phyloP scores from a whole-genome alignment of 306 rosid species.

The Quercus variabilis region DNA sequence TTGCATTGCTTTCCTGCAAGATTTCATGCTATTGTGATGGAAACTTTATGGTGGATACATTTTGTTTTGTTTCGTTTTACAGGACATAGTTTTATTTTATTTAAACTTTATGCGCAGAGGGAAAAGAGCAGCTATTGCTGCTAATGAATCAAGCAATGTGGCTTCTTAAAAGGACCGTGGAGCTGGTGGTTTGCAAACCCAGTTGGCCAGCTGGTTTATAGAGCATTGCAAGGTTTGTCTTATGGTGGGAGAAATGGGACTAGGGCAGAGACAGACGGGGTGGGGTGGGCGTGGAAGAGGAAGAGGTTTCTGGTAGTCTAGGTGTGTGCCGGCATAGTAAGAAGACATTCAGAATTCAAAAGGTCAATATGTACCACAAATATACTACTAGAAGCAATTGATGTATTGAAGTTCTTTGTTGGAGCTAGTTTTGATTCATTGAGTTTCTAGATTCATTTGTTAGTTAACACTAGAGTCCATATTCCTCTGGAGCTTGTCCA shows the following conservation, averaged over 20 bases:
- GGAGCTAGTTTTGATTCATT: conserved; percentile 44
- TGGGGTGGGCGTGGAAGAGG: conserved; percentile 70
- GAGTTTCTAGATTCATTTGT: conserved; percentile 18
- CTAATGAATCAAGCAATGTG: conserved; percentile 56
- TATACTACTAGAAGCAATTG: conserved; percentile 28
- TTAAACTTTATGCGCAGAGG: conserved; percentile 36
- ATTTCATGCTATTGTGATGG: not conserved
- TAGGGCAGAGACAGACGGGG: conserved; percentile 70
- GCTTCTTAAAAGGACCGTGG: conserved; percentile 77
- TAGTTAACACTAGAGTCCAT: conserved; percentile 5
- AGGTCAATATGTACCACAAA: conserved; percentile 20
- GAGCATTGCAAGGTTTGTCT: conserved; percentile 82
- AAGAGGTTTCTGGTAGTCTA: conserved; percentile 56
- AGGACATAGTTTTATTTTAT: not conserved
- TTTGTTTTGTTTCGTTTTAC: not conserved
- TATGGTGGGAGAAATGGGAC: conserved; percentile 57
- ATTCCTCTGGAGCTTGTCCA: conserved; percentile 8
- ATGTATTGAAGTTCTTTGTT: conserved; percentile 43
- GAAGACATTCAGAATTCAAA: conserved; percentile 10
- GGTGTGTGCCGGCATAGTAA: not conserved
- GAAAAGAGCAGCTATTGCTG: conserved; percentile 64
- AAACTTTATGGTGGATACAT: not conserved
- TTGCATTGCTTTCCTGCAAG: not conserved
- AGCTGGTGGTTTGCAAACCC: conserved; percentile 61
- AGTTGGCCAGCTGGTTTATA: conserved; percentile 54